Percentiles rank a stretch among this genome's conserved stretches.
Conservation (phyloP, 257 asterid genomes). For the Paraleonurus japonicus region DNA sequence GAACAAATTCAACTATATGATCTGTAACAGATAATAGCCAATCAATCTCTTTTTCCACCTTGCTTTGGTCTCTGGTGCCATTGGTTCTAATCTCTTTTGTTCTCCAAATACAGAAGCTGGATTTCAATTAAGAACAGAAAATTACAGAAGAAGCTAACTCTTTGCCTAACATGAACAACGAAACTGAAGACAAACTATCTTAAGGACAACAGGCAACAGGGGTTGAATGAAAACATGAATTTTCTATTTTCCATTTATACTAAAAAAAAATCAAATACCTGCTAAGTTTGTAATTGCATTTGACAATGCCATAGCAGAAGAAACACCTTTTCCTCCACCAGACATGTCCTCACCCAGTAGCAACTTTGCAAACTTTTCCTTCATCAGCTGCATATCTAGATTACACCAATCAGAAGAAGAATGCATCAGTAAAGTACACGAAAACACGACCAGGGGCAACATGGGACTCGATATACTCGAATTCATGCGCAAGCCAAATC, state of each 20-base stretch:
- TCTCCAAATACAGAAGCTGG: slow-evolving; percentile 95
- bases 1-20: slow-evolving; percentile 88
- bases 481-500: too few species aligned
- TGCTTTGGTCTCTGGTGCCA: slow-evolving; percentile 67
- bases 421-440: not conserved
- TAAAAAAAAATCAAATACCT: too few species aligned
- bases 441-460: not conserved
- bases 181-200: not conserved
- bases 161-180: not conserved
- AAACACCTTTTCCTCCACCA: slow-evolving; percentile 96
- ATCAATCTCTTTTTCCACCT: slow-evolving; percentile 90
- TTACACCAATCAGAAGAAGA: not conserved
- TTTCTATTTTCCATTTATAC: too few species aligned
- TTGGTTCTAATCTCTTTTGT: slow-evolving; percentile 79
- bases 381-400: slow-evolving; percentile 71
- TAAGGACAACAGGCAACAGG: too few species aligned
- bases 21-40: slow-evolving; percentile 93
- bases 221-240: too few species aligned
- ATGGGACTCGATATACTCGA: not conserved
- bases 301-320: slow-evolving; percentile 90
- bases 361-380: slow-evolving; percentile 89
- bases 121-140: not conserved
- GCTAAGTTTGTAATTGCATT: slow-evolving; percentile 92
- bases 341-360: slow-evolving; percentile 98
- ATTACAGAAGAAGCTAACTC: not conserved